Evolutionary conservation across 2,329 filamentous ascomycete genomes (phyloP).

Genomic region (Bipolaris sorokiniana): DNA sequence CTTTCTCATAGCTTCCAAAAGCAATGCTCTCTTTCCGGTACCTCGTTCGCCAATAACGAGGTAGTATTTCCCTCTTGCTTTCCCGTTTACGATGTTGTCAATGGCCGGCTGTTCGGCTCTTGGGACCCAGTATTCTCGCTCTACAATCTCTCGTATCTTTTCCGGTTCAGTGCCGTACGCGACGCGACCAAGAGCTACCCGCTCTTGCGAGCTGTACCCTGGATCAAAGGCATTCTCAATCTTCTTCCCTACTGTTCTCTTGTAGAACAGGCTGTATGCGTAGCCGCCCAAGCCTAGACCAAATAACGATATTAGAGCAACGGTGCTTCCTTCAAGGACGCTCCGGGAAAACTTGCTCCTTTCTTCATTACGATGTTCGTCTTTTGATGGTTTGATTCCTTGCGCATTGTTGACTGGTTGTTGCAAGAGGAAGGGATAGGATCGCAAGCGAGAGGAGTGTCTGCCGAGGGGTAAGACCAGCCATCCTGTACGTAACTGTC

Average conservation of each 20-base stretch:
- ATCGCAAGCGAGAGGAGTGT: constrained; percentile 24
- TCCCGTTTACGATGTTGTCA: constrained; percentile 79
- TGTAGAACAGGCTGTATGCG: constrained; percentile 44
- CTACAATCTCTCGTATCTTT: constrained; percentile 41
- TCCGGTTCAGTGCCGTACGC: constrained; percentile 37
- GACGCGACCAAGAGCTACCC: constrained; percentile 39
- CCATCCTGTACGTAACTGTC: constrained; percentile 34
- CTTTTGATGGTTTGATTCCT: neutral
- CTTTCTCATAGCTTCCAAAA: constrained; percentile 91
- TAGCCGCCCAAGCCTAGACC: constrained; percentile 44
- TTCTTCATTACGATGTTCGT: constrained; percentile 15
- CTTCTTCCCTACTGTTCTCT: constrained; percentile 37
- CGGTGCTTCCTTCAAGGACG: constrained; percentile 45
- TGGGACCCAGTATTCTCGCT: constrained; percentile 74
- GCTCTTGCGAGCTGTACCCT: constrained; percentile 45
- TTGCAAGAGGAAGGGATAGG: constrained; percentile 21
- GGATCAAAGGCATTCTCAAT: constrained; percentile 45
- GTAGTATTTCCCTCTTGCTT: constrained; percentile 79
- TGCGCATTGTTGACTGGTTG: constrained; percentile 4
- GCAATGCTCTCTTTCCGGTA: constrained; percentile 92
- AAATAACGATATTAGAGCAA: constrained; percentile 44
- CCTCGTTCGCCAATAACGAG: constrained; percentile 93
- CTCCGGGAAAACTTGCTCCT: constrained; percentile 40
- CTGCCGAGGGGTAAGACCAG: constrained; percentile 36
- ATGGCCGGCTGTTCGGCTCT: constrained; percentile 80